Conservation (phyloP, 192 early-diverging fungal genomes). For the Coemansia sp. region DNA sequence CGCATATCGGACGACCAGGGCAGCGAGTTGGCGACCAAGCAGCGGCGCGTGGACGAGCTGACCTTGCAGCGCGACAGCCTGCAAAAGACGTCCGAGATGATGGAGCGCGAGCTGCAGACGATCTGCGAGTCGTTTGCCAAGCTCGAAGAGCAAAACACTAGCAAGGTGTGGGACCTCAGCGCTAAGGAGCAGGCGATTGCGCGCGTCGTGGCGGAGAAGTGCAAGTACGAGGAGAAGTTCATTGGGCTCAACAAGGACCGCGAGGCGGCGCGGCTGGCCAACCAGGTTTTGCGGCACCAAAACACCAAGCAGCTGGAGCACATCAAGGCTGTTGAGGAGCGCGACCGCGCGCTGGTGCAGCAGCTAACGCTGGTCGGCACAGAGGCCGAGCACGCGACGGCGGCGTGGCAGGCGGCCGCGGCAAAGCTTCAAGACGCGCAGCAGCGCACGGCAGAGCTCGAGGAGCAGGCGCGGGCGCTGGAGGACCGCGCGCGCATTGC, state of each 20-base stretch:
- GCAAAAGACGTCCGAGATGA: conserved; percentile 57
- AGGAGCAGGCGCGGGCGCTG: conserved; percentile 58
- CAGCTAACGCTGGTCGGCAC: conserved; percentile 72
- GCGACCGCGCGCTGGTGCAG: conserved; percentile 67
- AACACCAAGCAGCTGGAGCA: conserved; percentile 86
- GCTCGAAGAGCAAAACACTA: conserved; percentile 83
- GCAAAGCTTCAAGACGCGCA: conserved; percentile 67
- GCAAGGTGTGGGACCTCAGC: conserved; percentile 75
- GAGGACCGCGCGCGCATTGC: conserved; percentile 47
- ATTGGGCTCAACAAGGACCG: conserved; percentile 69
- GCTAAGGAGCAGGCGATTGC: conserved; percentile 81
- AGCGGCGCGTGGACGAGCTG: conserved; percentile 59
- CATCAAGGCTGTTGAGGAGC: conserved; percentile 79
- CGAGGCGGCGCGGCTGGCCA: conserved; percentile 65
- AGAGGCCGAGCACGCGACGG: conserved; percentile 62
- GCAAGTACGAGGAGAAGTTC: conserved; percentile 86
- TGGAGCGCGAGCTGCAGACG: conserved; percentile 60
- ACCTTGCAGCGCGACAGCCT: conserved; percentile 59
- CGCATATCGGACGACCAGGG: conserved; percentile 9
- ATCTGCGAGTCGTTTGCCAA: conserved; percentile 69
- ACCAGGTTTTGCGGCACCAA: conserved; percentile 71
- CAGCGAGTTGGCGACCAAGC: conserved; percentile 48
- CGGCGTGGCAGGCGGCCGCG: conserved; percentile 59
- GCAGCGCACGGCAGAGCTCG: conserved; percentile 57
- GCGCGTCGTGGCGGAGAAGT: conserved; percentile 80